Conservation (phyloP, 768 basidiomycete genomes). For the Hortiboletus flavorubellus region DNA sequence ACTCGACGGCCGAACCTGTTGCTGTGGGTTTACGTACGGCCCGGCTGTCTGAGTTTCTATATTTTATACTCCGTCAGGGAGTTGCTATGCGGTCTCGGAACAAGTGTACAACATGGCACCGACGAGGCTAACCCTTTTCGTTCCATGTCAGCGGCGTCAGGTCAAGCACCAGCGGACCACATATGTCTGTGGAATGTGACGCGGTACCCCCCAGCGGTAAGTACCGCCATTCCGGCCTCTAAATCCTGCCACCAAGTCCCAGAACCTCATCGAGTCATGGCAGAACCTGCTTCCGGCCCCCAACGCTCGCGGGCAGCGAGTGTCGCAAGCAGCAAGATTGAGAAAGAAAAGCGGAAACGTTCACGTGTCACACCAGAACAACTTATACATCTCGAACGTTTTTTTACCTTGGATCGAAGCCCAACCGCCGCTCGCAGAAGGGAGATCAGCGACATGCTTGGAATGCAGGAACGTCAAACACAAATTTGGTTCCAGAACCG, state of each 20-base stretch:
- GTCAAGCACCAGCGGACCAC: constrained; percentile 20
- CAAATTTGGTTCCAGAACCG: constrained; percentile 92
- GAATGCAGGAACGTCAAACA: constrained; percentile 84
- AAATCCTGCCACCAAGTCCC: constrained; percentile 23
- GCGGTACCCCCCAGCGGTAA: constrained; percentile 14
- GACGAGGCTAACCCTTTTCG: constrained; percentile 24
- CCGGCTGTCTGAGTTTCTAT: constrained; percentile 1
- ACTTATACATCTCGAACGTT: constrained; percentile 68
- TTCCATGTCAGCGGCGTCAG: constrained; percentile 30
- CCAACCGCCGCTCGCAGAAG: constrained; percentile 68
- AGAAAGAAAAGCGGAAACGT: constrained; percentile 65
- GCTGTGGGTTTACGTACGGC: constrained; percentile 1
- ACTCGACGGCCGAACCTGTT: neutral
- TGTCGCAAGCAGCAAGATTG: constrained; percentile 25
- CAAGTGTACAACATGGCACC: constrained; percentile 17
- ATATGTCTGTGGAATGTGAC: constrained; percentile 28
- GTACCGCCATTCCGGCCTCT: constrained; percentile 28
- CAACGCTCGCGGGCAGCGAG: constrained; percentile 35
- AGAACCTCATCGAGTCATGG: constrained; percentile 19
- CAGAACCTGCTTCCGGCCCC: constrained; percentile 35
- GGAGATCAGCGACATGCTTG: constrained; percentile 70
- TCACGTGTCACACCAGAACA: constrained; percentile 79
- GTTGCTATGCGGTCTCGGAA: constrained; percentile 34
- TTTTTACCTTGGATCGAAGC: constrained; percentile 65
- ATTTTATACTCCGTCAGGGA: constrained; percentile 21